Evolutionary conservation across 176 grass and related monocot species (phyloP).

Genomic region (Paspalum notatum): DNA sequence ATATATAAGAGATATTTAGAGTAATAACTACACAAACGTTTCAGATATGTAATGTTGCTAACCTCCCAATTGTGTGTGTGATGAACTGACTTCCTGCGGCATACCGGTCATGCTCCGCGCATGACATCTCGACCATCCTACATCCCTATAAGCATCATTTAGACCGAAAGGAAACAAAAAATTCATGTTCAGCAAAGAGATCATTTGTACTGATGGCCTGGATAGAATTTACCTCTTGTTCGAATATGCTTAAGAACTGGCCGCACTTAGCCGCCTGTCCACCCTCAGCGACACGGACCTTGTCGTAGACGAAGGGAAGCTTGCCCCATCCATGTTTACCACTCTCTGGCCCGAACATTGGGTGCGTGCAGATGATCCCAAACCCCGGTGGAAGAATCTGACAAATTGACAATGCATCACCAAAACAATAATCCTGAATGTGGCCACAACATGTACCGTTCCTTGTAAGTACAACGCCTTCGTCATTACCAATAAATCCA

Average conservation of each 20-base stretch:
- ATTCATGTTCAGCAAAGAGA: neutral
- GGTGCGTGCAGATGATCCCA: constrained; percentile 68
- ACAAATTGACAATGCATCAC: neutral
- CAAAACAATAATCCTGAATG: neutral
- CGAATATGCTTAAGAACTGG: constrained; percentile 69
- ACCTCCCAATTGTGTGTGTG: constrained; percentile 80
- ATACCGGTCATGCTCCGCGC: constrained; percentile 62
- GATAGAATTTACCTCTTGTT: constrained; percentile 51
- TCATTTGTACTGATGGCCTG: neutral
- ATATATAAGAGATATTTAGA: neutral
- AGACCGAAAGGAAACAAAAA: constrained; percentile 15
- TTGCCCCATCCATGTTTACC: constrained; percentile 62
- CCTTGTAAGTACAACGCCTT: neutral
- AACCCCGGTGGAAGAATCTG: constrained; percentile 64
- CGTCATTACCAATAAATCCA: neutral
- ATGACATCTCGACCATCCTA: constrained; percentile 77
- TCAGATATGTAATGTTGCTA: constrained; percentile 4
- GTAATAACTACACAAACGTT: neutral
- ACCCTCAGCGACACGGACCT: constrained; percentile 51
- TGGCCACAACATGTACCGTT: neutral
- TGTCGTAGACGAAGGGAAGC: constrained; percentile 67
- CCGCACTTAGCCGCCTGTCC: constrained; percentile 56
- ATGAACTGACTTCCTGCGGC: constrained; percentile 71
- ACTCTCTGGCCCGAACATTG: constrained; percentile 78
- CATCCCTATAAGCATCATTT: constrained; percentile 48